These are phyloP conservation scores for Picocystis sp. DNA, from an alignment of 163 green algal genomes.

Conservation along the genomic window DNA sequence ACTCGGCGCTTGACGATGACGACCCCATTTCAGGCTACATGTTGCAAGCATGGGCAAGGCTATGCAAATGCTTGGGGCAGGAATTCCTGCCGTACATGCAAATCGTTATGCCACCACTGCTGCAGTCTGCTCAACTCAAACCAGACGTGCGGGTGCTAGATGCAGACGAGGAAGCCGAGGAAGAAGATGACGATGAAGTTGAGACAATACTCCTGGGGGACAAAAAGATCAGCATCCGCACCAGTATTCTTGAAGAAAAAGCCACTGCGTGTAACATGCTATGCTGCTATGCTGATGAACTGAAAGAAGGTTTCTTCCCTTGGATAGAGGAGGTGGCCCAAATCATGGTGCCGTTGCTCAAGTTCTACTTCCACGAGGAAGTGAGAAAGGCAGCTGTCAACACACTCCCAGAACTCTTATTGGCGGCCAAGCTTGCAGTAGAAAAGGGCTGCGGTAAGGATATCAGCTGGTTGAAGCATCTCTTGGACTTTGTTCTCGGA, in stretches of 20 bases:
- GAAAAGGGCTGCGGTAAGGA: constrained; percentile 33
- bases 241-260: constrained; percentile 83
- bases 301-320: constrained; percentile 55
- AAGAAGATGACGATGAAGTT: constrained; percentile 43
- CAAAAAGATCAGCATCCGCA: constrained; percentile 52
- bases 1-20: constrained; percentile 52
- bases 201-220: constrained; percentile 56
- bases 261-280: constrained; percentile 94
- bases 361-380: constrained; percentile 95
- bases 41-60: constrained; percentile 80
- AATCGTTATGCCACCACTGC: constrained; percentile 82
- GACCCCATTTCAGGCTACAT: constrained; percentile 86
- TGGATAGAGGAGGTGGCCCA: constrained; percentile 39
- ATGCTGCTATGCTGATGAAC: constrained; percentile 88
- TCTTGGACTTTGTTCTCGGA: constrained; percentile 19
- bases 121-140: constrained; percentile 51
- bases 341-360: constrained; percentile 80
- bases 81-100: constrained; percentile 93
- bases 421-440: constrained; percentile 40
- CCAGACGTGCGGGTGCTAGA: constrained; percentile 62
- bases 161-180: constrained; percentile 22
- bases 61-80: constrained; percentile 86
- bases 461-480: constrained; percentile 19
- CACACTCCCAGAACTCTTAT: constrained; percentile 68
- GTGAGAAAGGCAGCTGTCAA: constrained; percentile 46